Evolutionary conservation across 257 asterid genomes (phyloP).

Genomic region (Petunia axillaris): DNA sequence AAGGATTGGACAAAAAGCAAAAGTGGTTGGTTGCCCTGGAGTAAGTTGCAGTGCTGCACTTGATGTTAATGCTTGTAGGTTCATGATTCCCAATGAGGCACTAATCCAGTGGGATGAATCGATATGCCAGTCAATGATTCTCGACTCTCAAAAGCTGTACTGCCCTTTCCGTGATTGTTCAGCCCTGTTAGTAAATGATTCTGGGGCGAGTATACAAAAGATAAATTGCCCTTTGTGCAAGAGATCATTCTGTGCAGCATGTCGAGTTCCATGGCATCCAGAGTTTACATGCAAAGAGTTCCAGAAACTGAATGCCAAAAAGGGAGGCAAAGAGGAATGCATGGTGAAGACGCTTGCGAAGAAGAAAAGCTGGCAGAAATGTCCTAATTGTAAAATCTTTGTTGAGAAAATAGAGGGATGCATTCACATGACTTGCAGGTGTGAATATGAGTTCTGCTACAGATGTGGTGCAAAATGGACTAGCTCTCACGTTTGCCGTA

Average conservation of each 20-base stretch:
- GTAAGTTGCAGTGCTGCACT: constrained; percentile 47
- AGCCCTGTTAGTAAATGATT: constrained; percentile 59
- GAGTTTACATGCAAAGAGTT: constrained; percentile 69
- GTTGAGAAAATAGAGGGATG: constrained; percentile 69
- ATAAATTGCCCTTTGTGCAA: constrained; percentile 52
- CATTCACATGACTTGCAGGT: constrained; percentile 67
- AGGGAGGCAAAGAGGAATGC: constrained; percentile 43
- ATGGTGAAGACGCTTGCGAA: constrained; percentile 57
- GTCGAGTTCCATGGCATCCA: constrained; percentile 76
- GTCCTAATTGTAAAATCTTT: constrained; percentile 70
- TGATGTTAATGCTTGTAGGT: constrained; percentile 43
- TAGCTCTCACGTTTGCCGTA: constrained; percentile 36
- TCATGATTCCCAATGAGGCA: constrained; percentile 49
- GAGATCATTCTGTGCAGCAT: constrained; percentile 60
- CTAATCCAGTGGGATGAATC: constrained; percentile 60
- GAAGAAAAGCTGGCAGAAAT: constrained; percentile 77
- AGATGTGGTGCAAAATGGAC: constrained; percentile 62
- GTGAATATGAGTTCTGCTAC: constrained; percentile 63
- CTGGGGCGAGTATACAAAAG: constrained; percentile 26
- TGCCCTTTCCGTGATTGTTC: constrained; percentile 73
- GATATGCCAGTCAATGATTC: constrained; percentile 55
- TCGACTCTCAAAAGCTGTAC: constrained; percentile 60
- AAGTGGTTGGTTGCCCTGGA: constrained; percentile 51
- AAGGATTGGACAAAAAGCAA: constrained; percentile 46
- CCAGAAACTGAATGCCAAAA: constrained; percentile 44